Evolutionary conservation across 257 asterid species (phyloP).

Genomic region (Nicotiana undulata): DNA sequence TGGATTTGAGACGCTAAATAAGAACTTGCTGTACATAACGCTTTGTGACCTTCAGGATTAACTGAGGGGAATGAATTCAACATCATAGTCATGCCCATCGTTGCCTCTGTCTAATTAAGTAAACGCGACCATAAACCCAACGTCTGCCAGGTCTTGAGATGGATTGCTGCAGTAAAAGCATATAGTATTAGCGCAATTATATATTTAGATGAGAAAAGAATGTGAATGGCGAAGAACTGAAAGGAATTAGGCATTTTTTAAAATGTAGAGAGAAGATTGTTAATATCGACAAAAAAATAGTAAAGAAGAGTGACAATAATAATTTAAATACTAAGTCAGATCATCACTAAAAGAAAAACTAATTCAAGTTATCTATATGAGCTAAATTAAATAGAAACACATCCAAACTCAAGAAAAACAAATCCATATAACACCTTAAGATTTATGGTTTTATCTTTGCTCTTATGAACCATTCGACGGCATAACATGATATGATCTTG

Average conservation of each 20-base stretch:
- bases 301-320: background rate
- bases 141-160: slow-evolving; percentile 46
- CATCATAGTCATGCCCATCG: slow-evolving; percentile 32
- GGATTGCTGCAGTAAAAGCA: slow-evolving; percentile 45
- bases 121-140: slow-evolving; percentile 98
- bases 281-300: background rate
- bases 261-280: background rate
- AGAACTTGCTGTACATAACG: background rate
- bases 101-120: slow-evolving; percentile 58
- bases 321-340: background rate
- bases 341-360: background rate
- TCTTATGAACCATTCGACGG: background rate
- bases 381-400: background rate
- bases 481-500: background rate
- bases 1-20: background rate
- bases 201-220: background rate
- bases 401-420: background rate
- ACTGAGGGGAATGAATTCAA: background rate
- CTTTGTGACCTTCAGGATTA: background rate
- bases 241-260: background rate
- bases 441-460: background rate
- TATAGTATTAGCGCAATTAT: background rate
- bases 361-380: background rate
- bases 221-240: background rate
- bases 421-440: background rate